Conservation (phyloP, 148 eudicot genomes). For the Silene conica region DNA sequence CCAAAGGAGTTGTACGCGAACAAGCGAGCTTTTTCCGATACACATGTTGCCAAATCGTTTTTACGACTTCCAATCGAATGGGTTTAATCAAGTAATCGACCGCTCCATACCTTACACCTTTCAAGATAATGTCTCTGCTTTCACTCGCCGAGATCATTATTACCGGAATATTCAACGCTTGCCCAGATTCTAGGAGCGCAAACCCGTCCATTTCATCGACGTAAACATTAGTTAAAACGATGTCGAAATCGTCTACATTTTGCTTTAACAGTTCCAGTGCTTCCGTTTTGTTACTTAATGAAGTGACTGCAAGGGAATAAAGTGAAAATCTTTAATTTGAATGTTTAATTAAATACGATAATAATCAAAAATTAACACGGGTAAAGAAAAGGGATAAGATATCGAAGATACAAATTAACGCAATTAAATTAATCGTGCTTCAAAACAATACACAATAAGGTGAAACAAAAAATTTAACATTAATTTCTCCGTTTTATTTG, state of each 20-base stretch:
- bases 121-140: slow-evolving; percentile 11
- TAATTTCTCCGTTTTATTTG: too few relatives aligned
- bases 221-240: slow-evolving; percentile 33
- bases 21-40: slow-evolving; percentile 13
- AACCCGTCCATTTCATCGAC: slow-evolving; percentile 33
- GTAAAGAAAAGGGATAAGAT: too few relatives aligned
- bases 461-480: too few relatives aligned
- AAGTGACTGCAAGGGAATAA: slow-evolving; percentile 25
- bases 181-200: slow-evolving; percentile 20
- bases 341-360: too few relatives aligned
- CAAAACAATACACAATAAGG: too few relatives aligned
- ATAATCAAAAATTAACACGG: too few relatives aligned
- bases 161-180: slow-evolving; percentile 28
- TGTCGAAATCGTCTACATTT: slow-evolving; percentile 26
- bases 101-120: slow-evolving; percentile 24
- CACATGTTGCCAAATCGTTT: slow-evolving; percentile 33
- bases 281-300: slow-evolving; percentile 21
- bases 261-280: slow-evolving; percentile 28
- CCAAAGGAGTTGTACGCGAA: background rate
- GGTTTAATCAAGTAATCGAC: slow-evolving; percentile 27
- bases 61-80: slow-evolving; percentile 7
- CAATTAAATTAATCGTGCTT: too few relatives aligned
- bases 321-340: too few relatives aligned
- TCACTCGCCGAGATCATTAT: slow-evolving; percentile 24
- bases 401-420: too few relatives aligned